These are phyloP conservation scores for Flagelloscypha sp. DNA, from an alignment of 768 basidiomycete species.

Conservation along the genomic window DNA sequence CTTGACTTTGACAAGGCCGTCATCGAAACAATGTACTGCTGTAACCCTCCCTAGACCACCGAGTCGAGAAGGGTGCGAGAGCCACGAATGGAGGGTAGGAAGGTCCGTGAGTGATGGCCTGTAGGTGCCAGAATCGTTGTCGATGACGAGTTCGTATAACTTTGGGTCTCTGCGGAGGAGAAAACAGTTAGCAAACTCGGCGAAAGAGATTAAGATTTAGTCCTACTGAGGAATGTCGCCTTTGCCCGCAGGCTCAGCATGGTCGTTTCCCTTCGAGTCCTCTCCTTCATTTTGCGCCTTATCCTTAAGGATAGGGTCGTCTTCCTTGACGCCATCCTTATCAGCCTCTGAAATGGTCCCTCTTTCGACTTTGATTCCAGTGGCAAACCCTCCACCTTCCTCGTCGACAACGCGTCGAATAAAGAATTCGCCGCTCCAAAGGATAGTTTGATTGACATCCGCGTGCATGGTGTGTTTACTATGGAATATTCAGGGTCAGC, in stretches of 20 bases:
- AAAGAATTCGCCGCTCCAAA: slow-evolving; percentile 35
- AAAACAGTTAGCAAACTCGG: slow-evolving; percentile 5
- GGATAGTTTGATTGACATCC: slow-evolving; percentile 32
- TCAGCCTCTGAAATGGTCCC: slow-evolving; percentile 6
- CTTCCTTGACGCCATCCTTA: slow-evolving; percentile 2
- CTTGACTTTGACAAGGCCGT: too few species aligned
- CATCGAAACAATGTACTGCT: slow-evolving; percentile 30
- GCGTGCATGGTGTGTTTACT: slow-evolving; percentile 42
- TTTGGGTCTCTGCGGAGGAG: slow-evolving; percentile 20
- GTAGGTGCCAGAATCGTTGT: slow-evolving; percentile 41
- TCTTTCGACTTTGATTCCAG: neutral
- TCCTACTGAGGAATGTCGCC: slow-evolving; percentile 6
- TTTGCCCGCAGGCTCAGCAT: too few species aligned
- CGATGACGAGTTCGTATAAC: slow-evolving; percentile 37
- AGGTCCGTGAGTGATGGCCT: slow-evolving; percentile 31
- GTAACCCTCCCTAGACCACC: slow-evolving; percentile 28
- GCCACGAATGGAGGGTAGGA: slow-evolving; percentile 27
- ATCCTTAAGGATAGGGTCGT: neutral
- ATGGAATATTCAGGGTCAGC: too few species aligned
- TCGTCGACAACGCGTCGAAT: slow-evolving; percentile 13
- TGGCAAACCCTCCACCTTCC: too few species aligned
- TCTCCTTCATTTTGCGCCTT: neutral
- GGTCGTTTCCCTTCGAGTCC: neutral
- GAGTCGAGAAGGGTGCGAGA: slow-evolving; percentile 24
- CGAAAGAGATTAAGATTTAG: too few species aligned